These are phyloP conservation scores for Rugosomyces carneus DNA, from an alignment of 1,284 basidiomycete species.

Conservation along the genomic window DNA sequence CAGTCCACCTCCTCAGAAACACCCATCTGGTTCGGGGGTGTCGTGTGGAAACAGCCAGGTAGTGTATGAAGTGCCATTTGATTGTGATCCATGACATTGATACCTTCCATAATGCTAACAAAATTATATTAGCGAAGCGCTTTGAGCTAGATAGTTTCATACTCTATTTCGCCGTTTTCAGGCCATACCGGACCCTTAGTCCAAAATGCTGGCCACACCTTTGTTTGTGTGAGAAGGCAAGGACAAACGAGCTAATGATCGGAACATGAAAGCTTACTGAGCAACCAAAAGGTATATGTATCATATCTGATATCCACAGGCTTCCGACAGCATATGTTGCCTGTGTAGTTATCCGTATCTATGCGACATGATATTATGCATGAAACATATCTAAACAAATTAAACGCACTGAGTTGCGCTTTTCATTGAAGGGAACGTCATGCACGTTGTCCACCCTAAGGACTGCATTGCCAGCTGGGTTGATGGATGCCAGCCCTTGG, in stretches of 20 bases:
- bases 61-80: slow-evolving; percentile 42
- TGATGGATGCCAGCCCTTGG: slow-evolving; percentile 50
- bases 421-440: slow-evolving; percentile 45
- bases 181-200: slow-evolving; percentile 51
- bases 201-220: slow-evolving; percentile 55
- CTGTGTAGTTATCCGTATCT: slow-evolving; percentile 47
- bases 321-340: slow-evolving; percentile 46
- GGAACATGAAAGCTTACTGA: slow-evolving; percentile 27
- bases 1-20: slow-evolving; percentile 34
- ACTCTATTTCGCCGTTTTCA: slow-evolving; percentile 50
- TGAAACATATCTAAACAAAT: too few species aligned
- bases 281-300: slow-evolving; percentile 56
- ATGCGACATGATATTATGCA: neutral
- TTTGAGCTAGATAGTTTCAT: too few species aligned
- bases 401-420: slow-evolving; percentile 47
- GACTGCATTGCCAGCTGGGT: slow-evolving; percentile 45
- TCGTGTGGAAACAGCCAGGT: slow-evolving; percentile 26
- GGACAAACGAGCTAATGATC: neutral
- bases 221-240: neutral
- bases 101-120: slow-evolving; percentile 41
- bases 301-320: slow-evolving; percentile 54
- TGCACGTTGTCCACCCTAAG: slow-evolving; percentile 55
- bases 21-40: slow-evolving; percentile 31
- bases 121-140: too few species aligned
- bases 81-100: slow-evolving; percentile 38